A percentile compares a stretch with the other conserved stretches of the same genome.
phyloP scores from a whole-genome alignment of 164 flowering plant species.

The Cinnamomum micranthum region DNA sequence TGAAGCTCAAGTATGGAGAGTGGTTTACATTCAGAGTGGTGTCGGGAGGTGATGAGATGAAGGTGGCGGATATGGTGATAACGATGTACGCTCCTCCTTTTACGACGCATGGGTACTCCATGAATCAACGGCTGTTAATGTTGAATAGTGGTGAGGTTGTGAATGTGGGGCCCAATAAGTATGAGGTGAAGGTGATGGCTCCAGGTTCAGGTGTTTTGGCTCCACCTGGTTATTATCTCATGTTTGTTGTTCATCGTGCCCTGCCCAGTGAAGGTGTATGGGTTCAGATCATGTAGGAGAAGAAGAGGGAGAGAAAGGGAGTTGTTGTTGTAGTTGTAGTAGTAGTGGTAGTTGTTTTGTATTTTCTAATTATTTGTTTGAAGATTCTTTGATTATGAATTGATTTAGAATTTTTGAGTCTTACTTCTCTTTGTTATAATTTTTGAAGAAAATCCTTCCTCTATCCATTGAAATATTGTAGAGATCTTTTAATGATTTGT shows the following conservation, averaged over 20 bases:
- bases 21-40: slow-evolving; percentile 22
- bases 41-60: not conserved
- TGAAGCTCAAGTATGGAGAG: slow-evolving; percentile 29
- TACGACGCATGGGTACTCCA: slow-evolving; percentile 74
- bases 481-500: too few relatives aligned
- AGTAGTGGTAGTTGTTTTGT: not conserved
- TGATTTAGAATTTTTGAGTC: too few relatives aligned
- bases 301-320: not conserved
- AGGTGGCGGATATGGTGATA: slow-evolving; percentile 30
- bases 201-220: slow-evolving; percentile 37
- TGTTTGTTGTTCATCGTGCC: slow-evolving; percentile 46
- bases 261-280: slow-evolving; percentile 50
- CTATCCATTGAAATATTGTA: too few relatives aligned
- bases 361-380: too few relatives aligned
- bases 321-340: not conserved
- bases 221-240: slow-evolving; percentile 51
- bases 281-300: slow-evolving; percentile 29
- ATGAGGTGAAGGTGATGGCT: slow-evolving; percentile 10
- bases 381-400: not conserved
- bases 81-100: slow-evolving; percentile 68
- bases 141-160: slow-evolving; percentile 16
- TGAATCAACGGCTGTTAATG: slow-evolving; percentile 58
- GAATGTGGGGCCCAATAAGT: not conserved
- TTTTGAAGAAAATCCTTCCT: too few relatives aligned
- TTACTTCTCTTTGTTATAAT: too few relatives aligned